phyloP scores from a whole-genome alignment of 768 basidiomycete species.

The Hirschioporus abietinus region DNA sequence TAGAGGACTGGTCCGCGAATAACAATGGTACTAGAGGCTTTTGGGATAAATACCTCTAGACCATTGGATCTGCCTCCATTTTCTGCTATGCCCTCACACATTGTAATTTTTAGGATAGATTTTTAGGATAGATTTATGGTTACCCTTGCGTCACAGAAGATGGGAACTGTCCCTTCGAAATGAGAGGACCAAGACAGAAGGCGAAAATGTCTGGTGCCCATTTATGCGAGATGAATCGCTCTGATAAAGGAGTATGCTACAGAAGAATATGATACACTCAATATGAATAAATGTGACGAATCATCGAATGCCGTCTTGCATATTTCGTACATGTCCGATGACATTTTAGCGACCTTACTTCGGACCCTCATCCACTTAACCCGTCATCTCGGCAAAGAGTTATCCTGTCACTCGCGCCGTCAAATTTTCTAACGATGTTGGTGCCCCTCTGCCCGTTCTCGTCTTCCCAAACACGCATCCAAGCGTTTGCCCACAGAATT shows the following conservation, averaged over 20 bases:
- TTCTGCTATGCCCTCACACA: neutral
- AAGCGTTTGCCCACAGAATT: neutral
- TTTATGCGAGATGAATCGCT: no score
- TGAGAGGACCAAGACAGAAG: neutral
- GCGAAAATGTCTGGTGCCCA: no score
- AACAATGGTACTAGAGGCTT: constrained; percentile 80
- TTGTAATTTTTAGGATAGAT: neutral
- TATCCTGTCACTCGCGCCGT: neutral
- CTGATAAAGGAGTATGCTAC: no score
- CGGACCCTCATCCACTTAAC: neutral
- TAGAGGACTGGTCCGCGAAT: constrained; percentile 46
- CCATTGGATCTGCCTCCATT: neutral
- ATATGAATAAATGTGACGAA: no score
- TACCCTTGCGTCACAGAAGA: neutral
- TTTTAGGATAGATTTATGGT: neutral
- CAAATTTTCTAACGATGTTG: neutral
- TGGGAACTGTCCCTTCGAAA: neutral
- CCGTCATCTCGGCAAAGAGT: neutral
- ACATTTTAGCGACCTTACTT: neutral
- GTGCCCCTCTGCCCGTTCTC: neutral
- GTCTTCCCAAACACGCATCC: neutral
- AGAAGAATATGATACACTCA: no score
- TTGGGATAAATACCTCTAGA: constrained; percentile 73
- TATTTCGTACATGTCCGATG: neutral
- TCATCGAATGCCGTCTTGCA: neutral